These are phyloP conservation scores for Artomyces pyxidatus DNA, from an alignment of 768 basidiomycete species.

Conservation along the genomic window DNA sequence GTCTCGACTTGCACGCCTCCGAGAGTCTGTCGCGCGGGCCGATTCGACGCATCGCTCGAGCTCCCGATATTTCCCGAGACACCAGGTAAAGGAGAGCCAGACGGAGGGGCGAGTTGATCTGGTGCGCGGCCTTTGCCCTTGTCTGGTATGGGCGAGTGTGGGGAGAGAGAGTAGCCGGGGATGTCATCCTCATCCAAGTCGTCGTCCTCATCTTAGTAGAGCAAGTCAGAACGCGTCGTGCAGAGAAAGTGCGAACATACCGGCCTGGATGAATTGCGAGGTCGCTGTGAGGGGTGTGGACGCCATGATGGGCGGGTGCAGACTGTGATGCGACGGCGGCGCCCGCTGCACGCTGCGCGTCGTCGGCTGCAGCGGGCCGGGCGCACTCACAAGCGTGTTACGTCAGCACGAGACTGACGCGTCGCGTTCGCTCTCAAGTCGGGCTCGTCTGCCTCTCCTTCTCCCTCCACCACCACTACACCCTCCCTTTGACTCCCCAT, in stretches of 20 bases:
- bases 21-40: conserved; percentile 50
- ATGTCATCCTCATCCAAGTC: conserved; percentile 79
- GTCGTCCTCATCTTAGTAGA: conserved; percentile 62
- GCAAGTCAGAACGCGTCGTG: too few relatives aligned
- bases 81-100: conserved; percentile 26
- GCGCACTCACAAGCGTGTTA: conserved; percentile 16
- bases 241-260: too few relatives aligned
- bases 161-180: conserved; percentile 59
- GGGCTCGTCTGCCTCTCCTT: conserved; percentile 4
- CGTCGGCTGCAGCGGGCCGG: conserved; percentile 13
- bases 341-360: conserved; percentile 14
- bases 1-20: conserved; percentile 89
- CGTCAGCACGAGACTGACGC: conserved; percentile 23
- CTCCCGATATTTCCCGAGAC: conserved; percentile 72
- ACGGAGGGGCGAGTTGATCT: conserved; percentile 40
- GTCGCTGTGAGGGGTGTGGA: conserved; percentile 48
- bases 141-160: conserved; percentile 34
- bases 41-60: conserved; percentile 25
- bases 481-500: background rate
- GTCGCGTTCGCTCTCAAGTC: conserved; percentile 21
- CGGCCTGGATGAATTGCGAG: conserved; percentile 78
- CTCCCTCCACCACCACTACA: conserved; percentile 5
- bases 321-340: background rate
- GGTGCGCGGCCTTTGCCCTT: conserved; percentile 70
- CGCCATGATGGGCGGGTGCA: conserved; percentile 11